A percentile compares a stretch with the other conserved stretches of the same genome.
Evolutionary conservation across 2,329 filamentous ascomycete genomes (phyloP).

Genomic region (Cladorrhinum sp.): DNA sequence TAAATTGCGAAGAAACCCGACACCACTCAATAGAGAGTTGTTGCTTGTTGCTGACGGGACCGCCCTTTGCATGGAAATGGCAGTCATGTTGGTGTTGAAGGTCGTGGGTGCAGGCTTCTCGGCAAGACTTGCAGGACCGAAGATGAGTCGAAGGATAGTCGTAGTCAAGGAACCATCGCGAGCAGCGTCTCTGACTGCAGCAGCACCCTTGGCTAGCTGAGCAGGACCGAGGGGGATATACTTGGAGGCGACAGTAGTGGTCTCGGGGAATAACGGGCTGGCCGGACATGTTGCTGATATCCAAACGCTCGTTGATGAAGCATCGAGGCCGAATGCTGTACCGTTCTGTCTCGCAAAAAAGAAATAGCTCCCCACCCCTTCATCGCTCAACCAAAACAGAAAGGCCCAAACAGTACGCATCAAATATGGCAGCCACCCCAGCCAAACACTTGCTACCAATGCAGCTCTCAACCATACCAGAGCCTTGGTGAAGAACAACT

Average conservation of each 20-base stretch:
- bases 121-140: conserved; percentile 26
- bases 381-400: conserved; percentile 92
- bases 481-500: conserved; percentile 69
- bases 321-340: background rate
- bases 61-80: conserved; percentile 17
- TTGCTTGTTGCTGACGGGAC: conserved; percentile 25
- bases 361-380: conserved; percentile 47
- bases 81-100: conserved; percentile 26
- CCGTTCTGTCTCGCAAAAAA: conserved; percentile 1
- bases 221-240: conserved; percentile 34
- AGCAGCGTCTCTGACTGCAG: conserved; percentile 16
- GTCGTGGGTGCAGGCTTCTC: conserved; percentile 23
- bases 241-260: conserved; percentile 38
- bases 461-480: conserved; percentile 74
- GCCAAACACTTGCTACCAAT: conserved; percentile 82
- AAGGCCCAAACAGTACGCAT: conserved; percentile 92
- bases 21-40: conserved; percentile 54
- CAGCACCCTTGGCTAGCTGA: conserved; percentile 28
- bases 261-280: conserved; percentile 37
- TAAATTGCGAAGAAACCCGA: conserved; percentile 55
- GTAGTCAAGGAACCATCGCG: conserved; percentile 23
- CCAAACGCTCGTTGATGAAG: background rate
- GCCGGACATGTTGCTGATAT: conserved; percentile 36
- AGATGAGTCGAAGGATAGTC: conserved; percentile 32
- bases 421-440: conserved; percentile 81